Base-by-base conservation (phyloP, 441 rosid genomes). In the Mallotus repandus region DNA sequence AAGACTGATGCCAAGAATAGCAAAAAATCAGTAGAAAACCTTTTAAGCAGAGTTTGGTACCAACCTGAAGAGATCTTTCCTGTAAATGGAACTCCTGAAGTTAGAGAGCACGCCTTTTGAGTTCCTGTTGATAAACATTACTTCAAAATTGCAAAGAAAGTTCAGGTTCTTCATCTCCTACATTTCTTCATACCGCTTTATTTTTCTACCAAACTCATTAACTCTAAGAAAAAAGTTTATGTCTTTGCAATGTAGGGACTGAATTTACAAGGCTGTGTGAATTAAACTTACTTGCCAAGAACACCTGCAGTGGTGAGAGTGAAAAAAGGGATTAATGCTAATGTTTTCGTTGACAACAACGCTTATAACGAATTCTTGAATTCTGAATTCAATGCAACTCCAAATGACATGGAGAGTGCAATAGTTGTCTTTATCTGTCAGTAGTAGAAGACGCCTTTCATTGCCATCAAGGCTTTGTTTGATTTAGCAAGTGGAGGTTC, bases 321-420 rank as follows among this genome's bases (percentile, higher is more conserved):
- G 10, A 73, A 83, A 32, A 85, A 82, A 25, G 97, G 93, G 4
- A 60, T 79, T 9, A 88, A 86, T 68, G 83, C 91, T 5, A 88
- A 74, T 67, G 52, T 82, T 15, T 88, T 77, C 50, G 67, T 89
- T 4, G 96, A 91, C 81, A 91, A 88, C 70, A 71, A 76, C 1
- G 90, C 88, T 55, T 88, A 86, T 38, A 32, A 94, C 11, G 83
- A 83, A 10, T 88, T 88, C 70, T 50, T 93, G 29, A 53, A 78
- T 75, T 68, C 85, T 32, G 88, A 84, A 74, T 89, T 91, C 83
- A 83, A 88, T 16, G 87, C 79, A 25, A 84, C 91, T 8, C 81
- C 97, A 5, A n/a, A 86, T 0, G 92, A 93, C 75, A 89, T 88
- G 92, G 98, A 93, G 66, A 91, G 82, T 7, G 93, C 94, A 9